These are phyloP conservation scores for Colletotrichum spinosum DNA, from an alignment of 2,329 filamentous ascomycete species.

Conservation along the genomic window DNA sequence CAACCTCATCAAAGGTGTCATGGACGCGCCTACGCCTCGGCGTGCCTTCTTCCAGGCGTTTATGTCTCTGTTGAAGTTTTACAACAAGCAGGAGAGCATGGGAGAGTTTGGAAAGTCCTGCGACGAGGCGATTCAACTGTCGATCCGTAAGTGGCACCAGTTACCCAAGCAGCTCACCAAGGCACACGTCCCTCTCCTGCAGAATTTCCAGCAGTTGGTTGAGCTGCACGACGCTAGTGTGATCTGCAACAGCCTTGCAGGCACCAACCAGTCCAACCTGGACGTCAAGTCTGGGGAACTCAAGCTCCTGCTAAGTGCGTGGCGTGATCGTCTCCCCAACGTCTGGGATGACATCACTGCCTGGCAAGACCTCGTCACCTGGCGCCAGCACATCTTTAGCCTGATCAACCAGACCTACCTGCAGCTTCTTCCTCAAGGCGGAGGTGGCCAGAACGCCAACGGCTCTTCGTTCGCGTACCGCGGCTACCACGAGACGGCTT, in stretches of 20 bases:
- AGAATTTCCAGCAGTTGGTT: conserved; percentile 98
- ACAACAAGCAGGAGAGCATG: conserved; percentile 84
- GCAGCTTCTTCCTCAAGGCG: conserved; percentile 81
- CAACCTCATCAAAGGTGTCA: conserved; percentile 94
- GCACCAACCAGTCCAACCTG: conserved; percentile 85
- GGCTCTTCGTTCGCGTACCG: conserved; percentile 96
- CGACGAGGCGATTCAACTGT: conserved; percentile 96
- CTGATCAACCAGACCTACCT: conserved; percentile 97
- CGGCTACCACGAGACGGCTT: conserved; percentile 98
- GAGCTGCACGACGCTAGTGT: conserved; percentile 97
- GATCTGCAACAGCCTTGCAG: conserved; percentile 90
- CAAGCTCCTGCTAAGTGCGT: conserved; percentile 92
- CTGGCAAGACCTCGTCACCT: conserved; percentile 99
- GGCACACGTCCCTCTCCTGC: conserved; percentile 92
- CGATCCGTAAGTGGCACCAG: conserved; percentile 98
- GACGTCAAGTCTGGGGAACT: conserved; percentile 96
- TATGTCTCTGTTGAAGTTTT: conserved; percentile 94
- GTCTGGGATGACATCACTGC: conserved; percentile 99
- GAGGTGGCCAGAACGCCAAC: conserved; percentile 76
- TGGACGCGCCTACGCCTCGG: conserved; percentile 94
- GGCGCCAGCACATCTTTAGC: conserved; percentile 98
- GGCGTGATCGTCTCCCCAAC: conserved; percentile 95
- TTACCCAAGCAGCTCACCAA: conserved; percentile 94
- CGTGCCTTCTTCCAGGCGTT: conserved; percentile 98
- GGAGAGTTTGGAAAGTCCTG: conserved; percentile 90